Percentiles rank a stretch among this genome's conserved stretches.
These are phyloP conservation scores for Phytophthora idaei DNA, from an alignment of 352 stramenopile species.

Conservation along the genomic window DNA sequence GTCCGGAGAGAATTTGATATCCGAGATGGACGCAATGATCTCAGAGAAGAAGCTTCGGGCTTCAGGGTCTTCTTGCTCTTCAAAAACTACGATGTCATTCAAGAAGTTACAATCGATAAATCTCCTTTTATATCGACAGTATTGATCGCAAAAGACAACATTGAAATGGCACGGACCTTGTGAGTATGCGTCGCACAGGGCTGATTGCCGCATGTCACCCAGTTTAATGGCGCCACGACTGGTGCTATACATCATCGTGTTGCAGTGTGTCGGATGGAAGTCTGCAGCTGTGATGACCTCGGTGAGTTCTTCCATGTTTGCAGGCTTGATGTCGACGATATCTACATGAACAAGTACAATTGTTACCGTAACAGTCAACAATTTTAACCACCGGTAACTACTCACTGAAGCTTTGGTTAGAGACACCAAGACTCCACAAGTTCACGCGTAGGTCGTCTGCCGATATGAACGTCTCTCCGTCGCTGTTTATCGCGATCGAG, in stretches of 20 bases:
- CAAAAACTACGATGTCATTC: conserved; percentile 54
- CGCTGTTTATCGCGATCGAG: conserved; percentile 93
- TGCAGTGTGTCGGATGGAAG: conserved; percentile 94
- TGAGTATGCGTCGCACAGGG: conserved; percentile 88
- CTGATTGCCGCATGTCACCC: conserved; percentile 91
- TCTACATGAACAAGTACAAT: conserved; percentile 45
- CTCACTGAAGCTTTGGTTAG: conserved; percentile 91
- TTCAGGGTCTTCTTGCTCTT: conserved; percentile 82
- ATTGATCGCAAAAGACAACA: background rate
- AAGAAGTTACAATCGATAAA: background rate
- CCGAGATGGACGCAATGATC: conserved; percentile 95
- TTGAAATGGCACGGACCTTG: conserved; percentile 46
- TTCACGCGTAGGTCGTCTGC: conserved; percentile 97
- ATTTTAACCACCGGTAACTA: background rate
- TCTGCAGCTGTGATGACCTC: conserved; percentile 96
- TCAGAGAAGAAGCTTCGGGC: conserved; percentile 94
- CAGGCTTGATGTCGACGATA: conserved; percentile 97
- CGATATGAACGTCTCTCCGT: conserved; percentile 96
- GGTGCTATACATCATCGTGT: conserved; percentile 96
- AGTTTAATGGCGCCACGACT: conserved; percentile 93
- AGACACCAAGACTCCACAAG: conserved; percentile 93
- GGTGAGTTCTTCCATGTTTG: conserved; percentile 97
- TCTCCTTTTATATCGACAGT: too few relatives aligned
- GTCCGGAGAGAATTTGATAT: conserved; percentile 94
- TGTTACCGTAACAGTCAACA: conserved; percentile 2